phyloP scores from a whole-genome alignment of 73 alveolate genomes.

The Loxodes magnus region DNA sequence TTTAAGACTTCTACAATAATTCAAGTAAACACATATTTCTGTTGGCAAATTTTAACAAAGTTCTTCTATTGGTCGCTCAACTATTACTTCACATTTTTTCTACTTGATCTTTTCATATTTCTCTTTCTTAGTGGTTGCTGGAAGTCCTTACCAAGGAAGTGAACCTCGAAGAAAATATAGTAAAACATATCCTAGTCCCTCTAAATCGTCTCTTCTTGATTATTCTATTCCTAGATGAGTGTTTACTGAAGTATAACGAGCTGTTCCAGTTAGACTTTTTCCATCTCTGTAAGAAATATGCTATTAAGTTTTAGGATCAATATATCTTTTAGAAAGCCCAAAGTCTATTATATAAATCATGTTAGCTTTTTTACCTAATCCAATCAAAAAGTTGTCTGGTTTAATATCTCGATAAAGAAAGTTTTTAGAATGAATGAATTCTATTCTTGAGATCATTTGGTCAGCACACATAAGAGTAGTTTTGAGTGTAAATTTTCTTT shows the following conservation, averaged over 20 bases:
- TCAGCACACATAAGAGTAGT: constrained; percentile 61
- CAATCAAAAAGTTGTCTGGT: constrained; percentile 59
- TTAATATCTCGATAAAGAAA: constrained; percentile 50
- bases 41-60: constrained; percentile 52
- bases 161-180: constrained; percentile 29
- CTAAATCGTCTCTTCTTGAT: constrained; percentile 68
- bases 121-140: constrained; percentile 63
- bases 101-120: constrained; percentile 60
- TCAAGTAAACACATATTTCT: constrained; percentile 45
- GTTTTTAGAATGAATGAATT: constrained; percentile 40
- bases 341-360: constrained; percentile 38
- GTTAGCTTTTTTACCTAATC: constrained; percentile 24
- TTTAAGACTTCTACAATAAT: constrained; percentile 51
- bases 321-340: constrained; percentile 58
- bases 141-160: constrained; percentile 81
- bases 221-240: constrained; percentile 58
- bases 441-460: constrained; percentile 45
- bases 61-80: constrained; percentile 55
- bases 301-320: constrained; percentile 35
- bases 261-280: constrained; percentile 58
- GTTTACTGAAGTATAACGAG: constrained; percentile 52
- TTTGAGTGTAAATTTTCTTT: constrained; percentile 36
- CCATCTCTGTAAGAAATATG: constrained; percentile 34
- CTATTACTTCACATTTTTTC: constrained; percentile 53
- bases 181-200: constrained; percentile 55